phyloP scores from a whole-genome alignment of 345 rosid genomes.

The Populus deltoides region DNA sequence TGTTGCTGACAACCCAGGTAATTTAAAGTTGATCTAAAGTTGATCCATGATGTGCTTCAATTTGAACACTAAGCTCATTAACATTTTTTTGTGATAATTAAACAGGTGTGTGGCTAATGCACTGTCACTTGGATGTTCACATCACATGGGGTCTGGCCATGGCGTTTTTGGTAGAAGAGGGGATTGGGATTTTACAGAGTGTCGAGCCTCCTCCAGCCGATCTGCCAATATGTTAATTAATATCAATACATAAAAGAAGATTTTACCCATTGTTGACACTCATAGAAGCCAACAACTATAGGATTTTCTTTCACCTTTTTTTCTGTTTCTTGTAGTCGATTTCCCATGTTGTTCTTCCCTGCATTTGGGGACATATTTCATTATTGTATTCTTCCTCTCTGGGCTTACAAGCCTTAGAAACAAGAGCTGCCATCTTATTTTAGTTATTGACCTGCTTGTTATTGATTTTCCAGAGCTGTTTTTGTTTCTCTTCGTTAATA shows the following conservation, averaged over 20 bases:
- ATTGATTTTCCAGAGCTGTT: not conserved
- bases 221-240: slow-evolving; percentile 60
- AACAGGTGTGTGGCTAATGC: slow-evolving; percentile 91
- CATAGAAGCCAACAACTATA: not conserved
- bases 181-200: slow-evolving; percentile 53
- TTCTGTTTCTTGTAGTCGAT: not conserved
- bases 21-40: not conserved
- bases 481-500: not conserved
- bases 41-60: not conserved
- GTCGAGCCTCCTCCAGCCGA: slow-evolving; percentile 69
- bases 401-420: not conserved
- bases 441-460: not conserved
- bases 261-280: not conserved
- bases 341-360: slow-evolving; percentile 4
- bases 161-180: slow-evolving; percentile 84
- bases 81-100: not conserved
- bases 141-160: slow-evolving; percentile 79
- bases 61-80: not conserved
- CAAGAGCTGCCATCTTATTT: slow-evolving; percentile 4
- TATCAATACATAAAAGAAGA: not conserved
- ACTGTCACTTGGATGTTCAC: slow-evolving; percentile 93
- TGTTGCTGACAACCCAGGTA: slow-evolving; percentile 96
- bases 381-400: not conserved
- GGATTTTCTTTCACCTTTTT: not conserved
- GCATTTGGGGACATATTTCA: slow-evolving; percentile 15